These are phyloP conservation scores for Phytophthora citricola DNA, from an alignment of 352 stramenopile genomes.

Conservation along the genomic window DNA sequence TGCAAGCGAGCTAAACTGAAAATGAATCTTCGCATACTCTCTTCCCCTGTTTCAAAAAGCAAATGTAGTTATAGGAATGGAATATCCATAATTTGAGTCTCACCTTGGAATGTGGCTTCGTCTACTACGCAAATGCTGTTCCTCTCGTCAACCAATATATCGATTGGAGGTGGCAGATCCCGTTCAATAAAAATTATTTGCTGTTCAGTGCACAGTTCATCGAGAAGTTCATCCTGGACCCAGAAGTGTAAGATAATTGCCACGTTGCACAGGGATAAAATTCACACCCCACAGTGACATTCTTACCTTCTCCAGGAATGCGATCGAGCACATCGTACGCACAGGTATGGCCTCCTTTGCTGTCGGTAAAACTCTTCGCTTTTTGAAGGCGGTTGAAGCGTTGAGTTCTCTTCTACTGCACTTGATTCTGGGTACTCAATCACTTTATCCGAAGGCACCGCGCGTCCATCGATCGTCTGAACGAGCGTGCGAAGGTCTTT, in stretches of 20 bases:
- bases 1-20: conserved; percentile 68
- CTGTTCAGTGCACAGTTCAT: conserved; percentile 66
- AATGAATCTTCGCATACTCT: conserved; percentile 54
- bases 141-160: conserved; percentile 72
- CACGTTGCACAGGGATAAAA: background rate
- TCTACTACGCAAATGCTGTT: conserved; percentile 62
- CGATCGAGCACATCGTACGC: conserved; percentile 52
- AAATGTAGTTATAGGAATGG: conserved; percentile 1
- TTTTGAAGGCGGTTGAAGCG: conserved; percentile 28
- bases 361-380: conserved; percentile 19
- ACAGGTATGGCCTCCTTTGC: conserved; percentile 32
- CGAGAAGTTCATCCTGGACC: conserved; percentile 62
- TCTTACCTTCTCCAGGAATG: conserved; percentile 49
- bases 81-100: background rate
- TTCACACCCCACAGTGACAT: background rate
- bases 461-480: conserved; percentile 5
- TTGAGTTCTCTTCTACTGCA: conserved; percentile 5
- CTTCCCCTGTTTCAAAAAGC: conserved; percentile 35
- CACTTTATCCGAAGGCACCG: background rate
- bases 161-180: conserved; percentile 57
- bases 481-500: conserved; percentile 45
- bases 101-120: conserved; percentile 50
- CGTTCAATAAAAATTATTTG: conserved; percentile 66
- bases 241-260: background rate
- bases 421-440: background rate